Evolutionary conservation across 805 yeast species (phyloP).

Genomic region (Candida argentea): DNA sequence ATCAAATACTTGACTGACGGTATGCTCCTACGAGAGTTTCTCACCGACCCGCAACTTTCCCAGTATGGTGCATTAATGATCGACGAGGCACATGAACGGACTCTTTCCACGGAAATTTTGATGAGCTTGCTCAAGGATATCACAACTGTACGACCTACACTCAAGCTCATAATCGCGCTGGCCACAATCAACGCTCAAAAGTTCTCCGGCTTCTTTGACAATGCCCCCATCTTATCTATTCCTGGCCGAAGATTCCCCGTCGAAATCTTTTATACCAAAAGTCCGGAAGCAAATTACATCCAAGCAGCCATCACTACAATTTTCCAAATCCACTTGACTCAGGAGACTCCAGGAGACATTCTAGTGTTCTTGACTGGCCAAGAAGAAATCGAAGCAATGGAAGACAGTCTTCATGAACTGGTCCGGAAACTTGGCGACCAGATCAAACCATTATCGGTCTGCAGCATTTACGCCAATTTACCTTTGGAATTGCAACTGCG

Average conservation of each 20-base stretch:
- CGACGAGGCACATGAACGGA: conserved; percentile 96
- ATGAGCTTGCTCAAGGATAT: conserved; percentile 75
- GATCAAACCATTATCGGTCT: conserved; percentile 53
- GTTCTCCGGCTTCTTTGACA: conserved; percentile 70
- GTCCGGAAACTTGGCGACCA: conserved; percentile 48
- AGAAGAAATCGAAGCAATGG: conserved; percentile 84
- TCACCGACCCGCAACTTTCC: conserved; percentile 61
- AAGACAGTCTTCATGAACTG: conserved; percentile 61
- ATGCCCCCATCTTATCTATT: conserved; percentile 78
- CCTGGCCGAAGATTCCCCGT: conserved; percentile 96
- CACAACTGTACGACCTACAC: conserved; percentile 49
- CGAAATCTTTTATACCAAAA: conserved; percentile 69
- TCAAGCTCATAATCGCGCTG: conserved; percentile 74
- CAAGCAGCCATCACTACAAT: conserved; percentile 85
- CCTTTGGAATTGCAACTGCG: conserved; percentile 75
- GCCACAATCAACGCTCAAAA: conserved; percentile 91
- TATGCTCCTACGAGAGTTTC: conserved; percentile 78
- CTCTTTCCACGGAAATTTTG: conserved; percentile 78
- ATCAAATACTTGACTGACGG: conserved; percentile 95
- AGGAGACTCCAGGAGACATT: conserved; percentile 70
- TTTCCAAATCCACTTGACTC: conserved; percentile 69
- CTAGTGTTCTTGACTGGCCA: conserved; percentile 91
- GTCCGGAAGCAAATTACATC: conserved; percentile 84
- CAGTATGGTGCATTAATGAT: conserved; percentile 78
- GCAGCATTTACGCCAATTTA: conserved; percentile 86